Base-by-base conservation (phyloP, 208 protist species). In the Acanthamoeba lenticulata region DNA sequence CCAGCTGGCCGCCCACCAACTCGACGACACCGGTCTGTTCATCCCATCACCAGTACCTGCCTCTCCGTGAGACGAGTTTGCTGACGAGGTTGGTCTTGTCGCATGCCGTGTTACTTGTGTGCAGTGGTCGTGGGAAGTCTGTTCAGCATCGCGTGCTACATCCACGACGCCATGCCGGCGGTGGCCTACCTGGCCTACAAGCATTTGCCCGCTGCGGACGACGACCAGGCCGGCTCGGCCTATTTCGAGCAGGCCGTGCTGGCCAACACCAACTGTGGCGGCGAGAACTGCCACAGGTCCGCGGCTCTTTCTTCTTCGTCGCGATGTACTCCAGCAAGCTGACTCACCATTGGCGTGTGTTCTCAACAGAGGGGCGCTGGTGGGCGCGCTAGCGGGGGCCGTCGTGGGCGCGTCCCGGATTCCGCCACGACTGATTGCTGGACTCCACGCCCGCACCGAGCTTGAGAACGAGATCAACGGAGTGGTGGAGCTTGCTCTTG, bases 111-210 rank as follows among this genome's bases (percentile, higher is more conserved):
- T 57, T 19, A 57, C 49, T 9, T 57, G 13, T 57, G 7, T 72
- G 38, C 15, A 83, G 72, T 83, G 40, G 72, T 83, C 38, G 38
- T 83, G 34, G 72, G 72, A 29, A 83, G 44, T 32, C 49, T 45
- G n/a, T 92, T 92, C 34, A 40, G 93, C 83, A 94, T 90, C 40
- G 81, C 83, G 4, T 94, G 52, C 38, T 86, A 92, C 45, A 92
- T 90, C n/a, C 49, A 24, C 34, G 77, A 49, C 27, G 38, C 34
- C 29, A 49, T 94, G 27, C 85, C 93, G 24, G n/a, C 85, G 60
- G 15, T 94, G 9, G 19, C 94, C 0, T 93, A 92, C n/a, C 32
- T 94, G 21, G 93, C 47, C 11, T 86, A 89, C 38, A 94, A 94
- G 93, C 55, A 94, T 57, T 15, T 49, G n/a, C 38, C 15, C 47